Percentiles rank a stretch among this genome's conserved stretches.
Conservation (phyloP, 371 early-diverging fungal genomes). For the Mucor sp. region DNA sequence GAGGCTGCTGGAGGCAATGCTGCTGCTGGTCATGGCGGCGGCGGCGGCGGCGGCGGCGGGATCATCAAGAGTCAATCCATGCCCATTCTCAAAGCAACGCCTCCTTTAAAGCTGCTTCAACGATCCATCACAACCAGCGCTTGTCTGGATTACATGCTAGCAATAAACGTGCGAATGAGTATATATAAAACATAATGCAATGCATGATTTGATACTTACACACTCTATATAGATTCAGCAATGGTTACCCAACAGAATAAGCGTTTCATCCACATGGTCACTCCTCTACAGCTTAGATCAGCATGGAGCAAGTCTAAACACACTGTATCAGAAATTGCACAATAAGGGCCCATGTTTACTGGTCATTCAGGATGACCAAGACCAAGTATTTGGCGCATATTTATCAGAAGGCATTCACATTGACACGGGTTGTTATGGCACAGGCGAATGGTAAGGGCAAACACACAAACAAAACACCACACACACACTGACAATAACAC, state of each 20-base stretch:
- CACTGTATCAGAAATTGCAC: constrained; percentile 26
- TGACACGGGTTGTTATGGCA: constrained; percentile 35
- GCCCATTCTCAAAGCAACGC: not conserved
- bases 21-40: no score
- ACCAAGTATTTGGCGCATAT: constrained; percentile 43
- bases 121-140: constrained; percentile 14
- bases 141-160: constrained; percentile 27
- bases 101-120: constrained; percentile 3
- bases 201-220: not conserved
- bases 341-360: constrained; percentile 33
- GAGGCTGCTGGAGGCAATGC: no score
- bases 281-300: constrained; percentile 43
- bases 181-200: not conserved
- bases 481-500: not conserved
- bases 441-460: constrained; percentile 44
- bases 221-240: constrained; percentile 19
- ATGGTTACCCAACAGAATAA: constrained; percentile 27
- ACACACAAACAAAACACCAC: not conserved
- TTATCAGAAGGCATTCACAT: constrained; percentile 33
- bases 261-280: constrained; percentile 32
- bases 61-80: constrained; percentile 2
- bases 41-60: not conserved
- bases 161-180: constrained; percentile 29
- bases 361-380: constrained; percentile 29
- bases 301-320: constrained; percentile 41